A percentile compares a stretch with the other conserved stretches of the same genome.
phyloP scores from a whole-genome alignment of 2,329 filamentous ascomycete genomes.

The Alternaria panax region DNA sequence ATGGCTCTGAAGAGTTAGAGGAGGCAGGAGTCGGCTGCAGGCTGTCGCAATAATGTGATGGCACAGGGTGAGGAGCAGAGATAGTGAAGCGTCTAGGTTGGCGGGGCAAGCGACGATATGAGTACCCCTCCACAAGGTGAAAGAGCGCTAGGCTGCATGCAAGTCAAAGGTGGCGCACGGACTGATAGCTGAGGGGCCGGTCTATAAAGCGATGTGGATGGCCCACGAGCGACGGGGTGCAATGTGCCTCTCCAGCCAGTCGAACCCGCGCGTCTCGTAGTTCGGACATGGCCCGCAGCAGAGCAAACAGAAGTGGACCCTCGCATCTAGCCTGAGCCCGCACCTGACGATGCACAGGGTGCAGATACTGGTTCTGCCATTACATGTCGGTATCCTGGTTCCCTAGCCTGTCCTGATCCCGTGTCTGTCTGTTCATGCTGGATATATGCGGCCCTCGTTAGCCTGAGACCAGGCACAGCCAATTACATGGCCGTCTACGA shows the following conservation, averaged over 20 bases:
- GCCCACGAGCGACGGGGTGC: constrained; percentile 14
- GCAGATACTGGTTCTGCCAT: constrained; percentile 19
- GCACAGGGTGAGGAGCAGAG: constrained; percentile 27
- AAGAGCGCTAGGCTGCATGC: constrained; percentile 40
- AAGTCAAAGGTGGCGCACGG: constrained; percentile 25
- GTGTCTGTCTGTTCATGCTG: constrained; percentile 52
- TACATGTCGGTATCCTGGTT: constrained; percentile 20
- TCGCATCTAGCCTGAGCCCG: constrained; percentile 10
- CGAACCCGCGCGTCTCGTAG: constrained; percentile 15
- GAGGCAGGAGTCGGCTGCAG: constrained; percentile 23
- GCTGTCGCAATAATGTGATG: constrained; percentile 22
- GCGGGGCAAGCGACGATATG: constrained; percentile 42
- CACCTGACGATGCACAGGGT: constrained; percentile 19
- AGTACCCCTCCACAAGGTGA: constrained; percentile 38
- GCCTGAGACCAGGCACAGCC: constrained; percentile 27
- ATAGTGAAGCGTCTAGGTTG: constrained; percentile 37
- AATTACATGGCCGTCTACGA: constrained; percentile 30
- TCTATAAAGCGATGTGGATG: constrained; percentile 18
- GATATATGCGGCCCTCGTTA: constrained; percentile 37
- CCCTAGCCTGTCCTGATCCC: constrained; percentile 45
- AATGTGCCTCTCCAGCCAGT: constrained; percentile 20
- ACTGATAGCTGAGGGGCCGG: constrained; percentile 15
- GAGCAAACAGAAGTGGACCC: constrained; percentile 12
- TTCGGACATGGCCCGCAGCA: constrained; percentile 19
- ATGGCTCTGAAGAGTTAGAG: constrained; percentile 26